phyloP scores from a whole-genome alignment of 768 basidiomycete species.

The Collybia sp. region DNA sequence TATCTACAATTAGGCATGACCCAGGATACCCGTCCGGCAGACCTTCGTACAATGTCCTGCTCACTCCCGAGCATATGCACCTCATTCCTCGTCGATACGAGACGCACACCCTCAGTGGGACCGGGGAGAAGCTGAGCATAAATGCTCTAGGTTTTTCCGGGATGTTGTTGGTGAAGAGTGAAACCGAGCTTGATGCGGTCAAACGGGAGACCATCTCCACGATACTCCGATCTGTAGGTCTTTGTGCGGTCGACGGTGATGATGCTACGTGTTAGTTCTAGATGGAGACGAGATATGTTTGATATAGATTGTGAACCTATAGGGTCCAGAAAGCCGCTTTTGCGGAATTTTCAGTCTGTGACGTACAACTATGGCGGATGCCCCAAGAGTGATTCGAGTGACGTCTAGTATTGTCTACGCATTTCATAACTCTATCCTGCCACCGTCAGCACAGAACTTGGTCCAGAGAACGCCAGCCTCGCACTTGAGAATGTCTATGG shows the following conservation, averaged over 20 bases:
- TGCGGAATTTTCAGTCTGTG: no score
- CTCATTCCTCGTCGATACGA: constrained; percentile 76
- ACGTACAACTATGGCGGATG: no score
- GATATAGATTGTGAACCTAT: no score
- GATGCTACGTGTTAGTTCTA: constrained; percentile 7
- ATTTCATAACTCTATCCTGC: no score
- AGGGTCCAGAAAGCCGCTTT: no score
- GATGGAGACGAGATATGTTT: no score
- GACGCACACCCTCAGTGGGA: constrained; percentile 43
- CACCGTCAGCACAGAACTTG: no score
- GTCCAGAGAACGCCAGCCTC: no score
- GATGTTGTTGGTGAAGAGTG: constrained; percentile 82
- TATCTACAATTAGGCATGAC: constrained; percentile 70
- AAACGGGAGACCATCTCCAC: constrained; percentile 56
- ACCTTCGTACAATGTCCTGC: constrained; percentile 79
- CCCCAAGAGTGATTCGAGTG: no score
- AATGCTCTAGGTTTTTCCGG: constrained; percentile 92
- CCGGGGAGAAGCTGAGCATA: constrained; percentile 60
- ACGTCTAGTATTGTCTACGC: no score
- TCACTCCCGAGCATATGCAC: constrained; percentile 82
- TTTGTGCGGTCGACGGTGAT: constrained; percentile 5
- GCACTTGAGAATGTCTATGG: no score
- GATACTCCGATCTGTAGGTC: constrained; percentile 60
- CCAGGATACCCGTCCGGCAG: constrained; percentile 55
- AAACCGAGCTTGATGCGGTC: constrained; percentile 67